Percentiles rank a stretch among this genome's conserved stretches.
Evolutionary conservation across 2,329 filamentous ascomycete species (phyloP).

Genomic region (Talaromyces amestolkiae): DNA sequence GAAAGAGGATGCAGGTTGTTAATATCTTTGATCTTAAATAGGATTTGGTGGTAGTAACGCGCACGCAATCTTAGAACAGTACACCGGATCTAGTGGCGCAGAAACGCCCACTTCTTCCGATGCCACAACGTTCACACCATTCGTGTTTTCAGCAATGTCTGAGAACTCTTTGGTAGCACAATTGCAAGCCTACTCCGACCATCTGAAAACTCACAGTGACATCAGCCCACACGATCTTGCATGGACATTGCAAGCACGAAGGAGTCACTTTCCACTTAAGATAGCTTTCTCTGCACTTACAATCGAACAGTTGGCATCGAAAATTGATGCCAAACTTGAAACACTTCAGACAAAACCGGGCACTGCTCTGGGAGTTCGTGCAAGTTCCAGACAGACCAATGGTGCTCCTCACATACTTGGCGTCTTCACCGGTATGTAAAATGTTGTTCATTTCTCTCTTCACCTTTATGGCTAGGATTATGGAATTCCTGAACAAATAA

Average conservation of each 20-base stretch:
- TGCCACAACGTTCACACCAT: slow-evolving; percentile 6
- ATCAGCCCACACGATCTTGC: slow-evolving; percentile 54
- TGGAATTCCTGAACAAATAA: no score
- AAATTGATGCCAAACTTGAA: neutral
- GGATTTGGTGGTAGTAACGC: slow-evolving; percentile 37
- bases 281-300: neutral
- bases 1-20: slow-evolving; percentile 23
- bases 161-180: neutral
- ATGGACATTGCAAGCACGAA: slow-evolving; percentile 48
- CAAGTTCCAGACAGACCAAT: neutral
- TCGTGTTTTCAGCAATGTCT: slow-evolving; percentile 11
- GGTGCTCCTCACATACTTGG: slow-evolving; percentile 21
- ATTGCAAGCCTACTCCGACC: slow-evolving; percentile 25
- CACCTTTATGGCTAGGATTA: no score
- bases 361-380: neutral
- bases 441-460: no score
- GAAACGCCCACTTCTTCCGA: neutral
- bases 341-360: neutral
- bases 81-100: neutral
- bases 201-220: slow-evolving; percentile 53
- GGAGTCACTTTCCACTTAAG: neutral
- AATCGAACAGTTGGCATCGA: neutral
- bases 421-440: slow-evolving; percentile 33
- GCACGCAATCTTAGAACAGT: slow-evolving; percentile 28
- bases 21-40: neutral